A percentile compares a stretch with the other conserved stretches of the same genome.
Conservation (phyloP, 2,329 filamentous ascomycete species). For the Pseudocercospora vitis region DNA sequence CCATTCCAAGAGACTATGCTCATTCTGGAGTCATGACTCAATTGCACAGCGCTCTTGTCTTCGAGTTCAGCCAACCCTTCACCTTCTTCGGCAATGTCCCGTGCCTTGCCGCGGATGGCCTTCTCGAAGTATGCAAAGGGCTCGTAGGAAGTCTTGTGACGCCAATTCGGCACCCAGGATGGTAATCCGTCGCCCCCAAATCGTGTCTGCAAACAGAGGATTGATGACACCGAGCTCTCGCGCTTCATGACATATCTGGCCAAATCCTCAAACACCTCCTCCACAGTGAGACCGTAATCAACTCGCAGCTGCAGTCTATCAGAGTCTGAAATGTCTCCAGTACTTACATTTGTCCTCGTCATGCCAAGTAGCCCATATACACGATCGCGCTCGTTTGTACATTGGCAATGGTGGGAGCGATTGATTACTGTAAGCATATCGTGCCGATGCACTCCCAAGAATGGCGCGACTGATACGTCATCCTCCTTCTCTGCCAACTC, state of each 20-base stretch:
- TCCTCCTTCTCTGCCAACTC: neutral
- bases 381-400: neutral
- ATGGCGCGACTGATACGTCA: neutral
- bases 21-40: neutral
- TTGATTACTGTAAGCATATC: neutral
- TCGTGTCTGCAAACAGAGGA: neutral
- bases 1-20: neutral
- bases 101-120: neutral
- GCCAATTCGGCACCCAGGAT: constrained; percentile 13
- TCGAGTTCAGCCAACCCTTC: neutral
- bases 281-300: neutral
- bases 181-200: constrained; percentile 8
- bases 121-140: neutral
- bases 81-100: neutral
- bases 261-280: neutral
- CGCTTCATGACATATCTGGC: constrained; percentile 1
- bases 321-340: neutral
- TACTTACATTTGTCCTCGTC: neutral
- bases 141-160: neutral
- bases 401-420: neutral
- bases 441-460: neutral
- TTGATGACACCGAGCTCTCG: neutral
- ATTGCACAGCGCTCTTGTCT: neutral
- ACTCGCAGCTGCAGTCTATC: neutral
- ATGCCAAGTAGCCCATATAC: neutral